phyloP scores from a whole-genome alignment of 441 rosid species.

The Populus hybrid region DNA sequence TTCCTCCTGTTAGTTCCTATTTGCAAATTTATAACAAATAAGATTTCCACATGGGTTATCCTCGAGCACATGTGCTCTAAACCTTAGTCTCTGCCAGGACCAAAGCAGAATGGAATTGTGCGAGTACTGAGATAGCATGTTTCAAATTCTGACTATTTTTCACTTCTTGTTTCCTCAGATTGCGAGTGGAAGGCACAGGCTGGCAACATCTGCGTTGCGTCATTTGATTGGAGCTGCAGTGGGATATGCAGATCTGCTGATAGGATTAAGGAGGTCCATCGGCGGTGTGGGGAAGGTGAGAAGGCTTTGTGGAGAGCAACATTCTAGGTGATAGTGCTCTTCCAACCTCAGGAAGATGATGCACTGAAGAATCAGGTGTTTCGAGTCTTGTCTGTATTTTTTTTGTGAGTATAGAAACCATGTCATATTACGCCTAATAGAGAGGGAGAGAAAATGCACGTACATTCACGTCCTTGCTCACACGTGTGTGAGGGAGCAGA shows the following conservation, averaged over 20 bases:
- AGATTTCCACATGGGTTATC: background rate
- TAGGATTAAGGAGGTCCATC: conserved; percentile 79
- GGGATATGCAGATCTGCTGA: conserved; percentile 85
- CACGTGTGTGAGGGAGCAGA: conserved; percentile 4
- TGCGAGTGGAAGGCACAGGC: conserved; percentile 96
- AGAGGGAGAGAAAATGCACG: background rate
- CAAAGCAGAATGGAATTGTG: background rate
- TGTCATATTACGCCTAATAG: background rate
- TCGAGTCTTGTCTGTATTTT: conserved; percentile 19
- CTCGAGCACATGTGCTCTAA: background rate
- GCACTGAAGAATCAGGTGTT: background rate
- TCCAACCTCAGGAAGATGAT: conserved; percentile 37
- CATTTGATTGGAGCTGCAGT: conserved; percentile 91
- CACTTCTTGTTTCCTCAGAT: conserved; percentile 36
- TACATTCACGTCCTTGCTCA: background rate
- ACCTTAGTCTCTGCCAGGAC: background rate
- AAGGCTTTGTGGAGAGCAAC: conserved; percentile 74
- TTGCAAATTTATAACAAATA: background rate
- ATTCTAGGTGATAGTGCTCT: conserved; percentile 34
- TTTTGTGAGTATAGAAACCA: conserved; percentile 29
- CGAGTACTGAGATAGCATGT: background rate
- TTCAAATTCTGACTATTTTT: background rate
- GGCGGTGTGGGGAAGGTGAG: conserved; percentile 82
- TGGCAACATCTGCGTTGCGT: conserved; percentile 81
- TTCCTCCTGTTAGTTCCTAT: background rate